Base-by-base conservation (phyloP, 768 basidiomycete genomes). In the Epithele typhae region DNA sequence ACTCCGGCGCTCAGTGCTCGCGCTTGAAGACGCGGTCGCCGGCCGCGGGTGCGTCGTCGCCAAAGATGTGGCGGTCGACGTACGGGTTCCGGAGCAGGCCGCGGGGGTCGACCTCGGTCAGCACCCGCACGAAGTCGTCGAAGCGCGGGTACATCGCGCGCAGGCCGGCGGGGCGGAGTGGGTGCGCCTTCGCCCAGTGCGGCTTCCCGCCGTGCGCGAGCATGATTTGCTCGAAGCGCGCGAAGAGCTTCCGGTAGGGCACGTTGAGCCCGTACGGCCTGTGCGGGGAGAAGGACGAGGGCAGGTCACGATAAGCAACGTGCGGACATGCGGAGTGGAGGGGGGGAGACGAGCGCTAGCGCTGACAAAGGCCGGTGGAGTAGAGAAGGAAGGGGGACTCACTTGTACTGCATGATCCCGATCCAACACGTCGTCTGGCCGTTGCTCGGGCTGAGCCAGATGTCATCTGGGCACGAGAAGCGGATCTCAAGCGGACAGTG, bases 381-480 rank as follows among this genome's bases (percentile, higher is more conserved):
- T 4, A 23, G 12, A 40, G 24, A 46, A 23, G 37, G 25, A 42
- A 14, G 39, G 14, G 23, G 12, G 6, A 68, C 88, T 59, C 48
- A 97, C 95, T 91, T 92, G 72, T 84, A 99, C 60, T 94, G 91
- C n/a, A 96, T 80, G 43, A 98, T 81, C n/a, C 96, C 96, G 49
- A 99, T 90, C 88, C 93, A 99, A 56, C 84, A 87, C 7, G 87
- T 93, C 62, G 68, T 71, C 46, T 81, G 76, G 43, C 84, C 84
- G 60, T 79, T 81, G 59, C 86, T 85, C 2, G 96, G 96, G 62
- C 88, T 92, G 25, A 99, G 73, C 91, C 91, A 97, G 43, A 96
- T 88, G 59, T 96, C 90, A 65, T 98, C 96, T 19, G 75, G 72
- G 12, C 82, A 81, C 36, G 91, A 86, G 64, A 90, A 93, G 9